phyloP scores from a whole-genome alignment of 148 eudicot genomes.

The Chenopodium berlandieri region DNA sequence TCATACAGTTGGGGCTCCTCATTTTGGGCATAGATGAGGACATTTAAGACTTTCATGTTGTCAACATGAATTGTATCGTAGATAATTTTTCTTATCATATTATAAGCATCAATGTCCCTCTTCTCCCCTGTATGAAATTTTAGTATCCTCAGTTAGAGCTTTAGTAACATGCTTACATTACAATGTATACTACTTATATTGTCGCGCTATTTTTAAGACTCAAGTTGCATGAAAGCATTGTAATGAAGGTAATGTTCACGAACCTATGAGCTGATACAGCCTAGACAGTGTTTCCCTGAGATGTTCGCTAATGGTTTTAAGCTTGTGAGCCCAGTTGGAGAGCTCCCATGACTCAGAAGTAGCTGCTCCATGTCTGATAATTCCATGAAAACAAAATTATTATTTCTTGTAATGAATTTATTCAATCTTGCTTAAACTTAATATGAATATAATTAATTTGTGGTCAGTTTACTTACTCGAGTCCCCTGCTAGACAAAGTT shows the following conservation, averaged over 20 bases:
- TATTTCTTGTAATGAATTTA: too few species aligned
- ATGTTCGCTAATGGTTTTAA: slow-evolving; percentile 34
- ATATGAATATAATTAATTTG: too few species aligned
- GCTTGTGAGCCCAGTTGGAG: slow-evolving; percentile 41
- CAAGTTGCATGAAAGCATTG: neutral
- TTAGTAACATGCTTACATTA: neutral
- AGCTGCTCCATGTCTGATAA: slow-evolving; percentile 29
- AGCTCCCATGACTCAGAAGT: slow-evolving; percentile 37
- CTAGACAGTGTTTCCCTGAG: slow-evolving; percentile 22
- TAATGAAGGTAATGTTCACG: neutral
- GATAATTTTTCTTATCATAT: slow-evolving; percentile 14
- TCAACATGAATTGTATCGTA: slow-evolving; percentile 39
- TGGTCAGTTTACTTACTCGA: slow-evolving; percentile 31
- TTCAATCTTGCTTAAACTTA: neutral
- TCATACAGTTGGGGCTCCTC: slow-evolving; percentile 39
- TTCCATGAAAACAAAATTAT: neutral
- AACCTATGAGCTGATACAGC: slow-evolving; percentile 32
- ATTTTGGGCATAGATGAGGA: slow-evolving; percentile 33
- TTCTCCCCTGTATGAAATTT: slow-evolving; percentile 36
- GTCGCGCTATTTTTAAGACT: neutral
- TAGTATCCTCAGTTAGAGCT: neutral
- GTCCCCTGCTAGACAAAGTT: slow-evolving; percentile 33
- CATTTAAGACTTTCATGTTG: slow-evolving; percentile 49
- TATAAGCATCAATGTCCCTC: slow-evolving; percentile 35
- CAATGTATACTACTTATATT: too few species aligned